Conservation (phyloP, 352 stramenopile species). For the Pythium monospermum region DNA sequence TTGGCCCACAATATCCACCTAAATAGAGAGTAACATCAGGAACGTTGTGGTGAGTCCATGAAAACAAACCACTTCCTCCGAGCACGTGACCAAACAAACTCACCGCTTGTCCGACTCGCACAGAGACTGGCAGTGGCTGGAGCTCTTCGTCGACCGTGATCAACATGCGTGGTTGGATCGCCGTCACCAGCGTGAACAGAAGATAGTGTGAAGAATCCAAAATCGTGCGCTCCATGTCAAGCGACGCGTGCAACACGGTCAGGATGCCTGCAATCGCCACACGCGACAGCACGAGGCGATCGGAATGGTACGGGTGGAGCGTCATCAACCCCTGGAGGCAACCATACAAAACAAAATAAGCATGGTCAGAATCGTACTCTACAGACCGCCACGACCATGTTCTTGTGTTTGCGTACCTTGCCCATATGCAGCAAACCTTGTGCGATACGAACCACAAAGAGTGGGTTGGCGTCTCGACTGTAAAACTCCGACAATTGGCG, state of each 20-base stretch:
- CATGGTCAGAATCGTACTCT: neutral
- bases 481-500: conserved; percentile 98
- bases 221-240: conserved; percentile 98
- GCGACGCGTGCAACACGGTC: conserved; percentile 92
- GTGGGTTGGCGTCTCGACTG: conserved; percentile 93
- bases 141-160: conserved; percentile 97
- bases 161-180: conserved; percentile 98
- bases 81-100: conserved; percentile 14
- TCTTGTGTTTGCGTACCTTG: conserved; percentile 67
- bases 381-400: neutral
- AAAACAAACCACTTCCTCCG: conserved; percentile 3
- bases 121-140: conserved; percentile 94
- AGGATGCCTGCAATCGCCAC: conserved; percentile 95
- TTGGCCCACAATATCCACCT: conserved; percentile 98
- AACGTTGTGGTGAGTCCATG: too few relatives aligned
- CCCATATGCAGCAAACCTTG: conserved; percentile 99
- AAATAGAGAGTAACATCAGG: conserved; percentile 1
- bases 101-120: conserved; percentile 98
- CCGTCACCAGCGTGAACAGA: conserved; percentile 96
- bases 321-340: conserved; percentile 96
- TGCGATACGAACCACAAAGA: conserved; percentile 98
- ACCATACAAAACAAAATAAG: neutral
- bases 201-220: conserved; percentile 99
- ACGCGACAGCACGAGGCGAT: conserved; percentile 86
- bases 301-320: conserved; percentile 97